Percentiles rank a stretch among this genome's conserved stretches.
Conservation (phyloP, 306 rosid species). For the Gynostemma pentaphyllum region DNA sequence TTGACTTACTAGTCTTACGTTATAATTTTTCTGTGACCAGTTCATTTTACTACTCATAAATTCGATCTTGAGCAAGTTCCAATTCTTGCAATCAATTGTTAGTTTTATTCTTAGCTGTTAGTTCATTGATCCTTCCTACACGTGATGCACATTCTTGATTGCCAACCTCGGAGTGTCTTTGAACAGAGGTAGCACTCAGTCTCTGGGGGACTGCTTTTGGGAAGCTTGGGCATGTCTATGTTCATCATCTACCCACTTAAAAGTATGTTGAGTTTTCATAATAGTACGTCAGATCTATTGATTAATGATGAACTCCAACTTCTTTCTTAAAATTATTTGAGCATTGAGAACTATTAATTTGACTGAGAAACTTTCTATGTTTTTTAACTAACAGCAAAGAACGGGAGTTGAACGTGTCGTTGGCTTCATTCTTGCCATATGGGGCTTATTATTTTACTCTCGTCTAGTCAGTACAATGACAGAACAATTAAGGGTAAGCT, state of each 20-base stretch:
- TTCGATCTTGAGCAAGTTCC: neutral
- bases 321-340: neutral
- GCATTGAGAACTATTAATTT: neutral
- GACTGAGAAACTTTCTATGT: neutral
- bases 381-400: conserved; percentile 39
- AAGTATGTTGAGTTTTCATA: conserved; percentile 31
- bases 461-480: conserved; percentile 91
- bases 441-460: conserved; percentile 92
- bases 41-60: neutral
- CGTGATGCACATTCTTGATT: conserved; percentile 18
- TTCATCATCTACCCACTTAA: conserved; percentile 80
- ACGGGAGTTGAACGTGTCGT: conserved; percentile 86
- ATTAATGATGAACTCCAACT: neutral
- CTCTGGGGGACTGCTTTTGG: conserved; percentile 96
- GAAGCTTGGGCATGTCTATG: conserved; percentile 99
- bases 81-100: neutral
- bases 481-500: conserved; percentile 88
- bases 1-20: neutral
- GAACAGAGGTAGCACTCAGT: conserved; percentile 37
- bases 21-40: neutral
- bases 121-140: conserved; percentile 12
- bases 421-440: conserved; percentile 88
- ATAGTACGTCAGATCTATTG: neutral
- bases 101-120: neutral
- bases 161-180: conserved; percentile 19